phyloP scores from a whole-genome alignment of 805 yeast genomes.

The Nakazawaea pomicola region DNA sequence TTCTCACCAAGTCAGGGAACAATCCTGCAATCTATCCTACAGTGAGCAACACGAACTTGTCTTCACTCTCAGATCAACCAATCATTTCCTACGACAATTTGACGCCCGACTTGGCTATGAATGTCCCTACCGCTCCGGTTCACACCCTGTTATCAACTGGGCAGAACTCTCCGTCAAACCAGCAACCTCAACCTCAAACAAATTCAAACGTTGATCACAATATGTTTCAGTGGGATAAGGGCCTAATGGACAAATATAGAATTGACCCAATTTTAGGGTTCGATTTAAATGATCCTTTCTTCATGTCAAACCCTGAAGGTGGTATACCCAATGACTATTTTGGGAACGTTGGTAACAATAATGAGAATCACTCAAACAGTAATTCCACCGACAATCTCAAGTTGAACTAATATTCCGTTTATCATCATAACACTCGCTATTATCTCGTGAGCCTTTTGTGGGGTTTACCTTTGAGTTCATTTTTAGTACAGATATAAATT shows the following conservation, averaged over 20 bases:
- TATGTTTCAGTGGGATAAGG: conserved; percentile 11
- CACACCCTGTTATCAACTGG: conserved; percentile 1
- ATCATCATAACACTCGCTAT: too few relatives aligned
- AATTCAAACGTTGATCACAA: conserved; percentile 10
- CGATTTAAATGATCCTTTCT: conserved; percentile 41
- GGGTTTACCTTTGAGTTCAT: too few relatives aligned
- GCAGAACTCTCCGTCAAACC: conserved; percentile 7
- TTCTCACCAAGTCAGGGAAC: conserved; percentile 20
- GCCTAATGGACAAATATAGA: conserved; percentile 13
- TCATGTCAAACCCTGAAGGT: conserved; percentile 39
- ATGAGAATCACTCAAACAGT: conserved; percentile 2
- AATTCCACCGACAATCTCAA: conserved; percentile 8
- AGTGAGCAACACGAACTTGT: conserved; percentile 8
- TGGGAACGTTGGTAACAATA: conserved; percentile 4
- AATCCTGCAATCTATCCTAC: conserved; percentile 10
- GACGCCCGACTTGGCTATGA: neutral
- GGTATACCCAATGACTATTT: conserved; percentile 14
- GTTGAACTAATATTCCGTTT: neutral
- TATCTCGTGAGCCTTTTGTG: neutral
- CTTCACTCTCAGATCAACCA: neutral
- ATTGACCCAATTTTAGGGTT: conserved; percentile 36
- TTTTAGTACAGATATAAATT: too few relatives aligned
- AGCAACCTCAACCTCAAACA: neutral
- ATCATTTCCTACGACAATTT: neutral
- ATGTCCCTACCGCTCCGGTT: conserved; percentile 7